phyloP scores from a whole-genome alignment of 225 moss, liverwort and hornwort genomes.

The Takakia lepidozioides region DNA sequence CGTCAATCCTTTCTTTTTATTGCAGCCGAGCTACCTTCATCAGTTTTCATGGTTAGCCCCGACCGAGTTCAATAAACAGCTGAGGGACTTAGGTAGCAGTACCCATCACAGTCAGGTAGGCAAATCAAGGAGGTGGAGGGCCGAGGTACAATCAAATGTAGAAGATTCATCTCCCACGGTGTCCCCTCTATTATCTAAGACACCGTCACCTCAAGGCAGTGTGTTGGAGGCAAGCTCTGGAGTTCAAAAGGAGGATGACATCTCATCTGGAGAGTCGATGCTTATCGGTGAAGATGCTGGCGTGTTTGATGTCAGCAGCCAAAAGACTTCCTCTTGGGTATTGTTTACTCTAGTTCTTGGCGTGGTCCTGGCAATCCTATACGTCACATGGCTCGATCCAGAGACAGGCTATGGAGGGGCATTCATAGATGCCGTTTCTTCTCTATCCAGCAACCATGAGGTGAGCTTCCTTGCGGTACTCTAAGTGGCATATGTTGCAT shows the following conservation, averaged over 20 bases:
- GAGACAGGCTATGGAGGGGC: conserved; percentile 71
- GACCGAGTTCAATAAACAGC: conserved; percentile 3
- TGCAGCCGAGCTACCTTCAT: too few species aligned
- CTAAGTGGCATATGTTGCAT: too few species aligned
- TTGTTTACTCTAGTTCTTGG: conserved; percentile 72
- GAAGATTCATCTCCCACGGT: conserved; percentile 3
- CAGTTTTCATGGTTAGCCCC: background rate
- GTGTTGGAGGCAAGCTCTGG: conserved; percentile 1
- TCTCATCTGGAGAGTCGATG: background rate
- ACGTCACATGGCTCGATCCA: conserved; percentile 76
- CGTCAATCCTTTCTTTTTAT: too few species aligned
- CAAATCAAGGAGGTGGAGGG: conserved; percentile 23
- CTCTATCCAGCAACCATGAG: conserved; percentile 72
- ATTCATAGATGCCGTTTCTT: conserved; percentile 59
- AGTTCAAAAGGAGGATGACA: background rate
- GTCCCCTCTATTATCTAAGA: conserved; percentile 9
- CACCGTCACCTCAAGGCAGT: background rate
- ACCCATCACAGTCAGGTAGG: conserved; percentile 1
- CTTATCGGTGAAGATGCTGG: conserved; percentile 85
- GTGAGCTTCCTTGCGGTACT: too few species aligned
- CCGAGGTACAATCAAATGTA: conserved; percentile 9
- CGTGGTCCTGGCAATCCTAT: conserved; percentile 62
- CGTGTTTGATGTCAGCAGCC: conserved; percentile 50
- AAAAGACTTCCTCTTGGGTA: conserved; percentile 85
- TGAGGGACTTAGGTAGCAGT: background rate